Percentiles rank a stretch among this genome's conserved stretches.
phyloP scores from a whole-genome alignment of 768 basidiomycete species.

The Lactifluus hygrophoroides region DNA sequence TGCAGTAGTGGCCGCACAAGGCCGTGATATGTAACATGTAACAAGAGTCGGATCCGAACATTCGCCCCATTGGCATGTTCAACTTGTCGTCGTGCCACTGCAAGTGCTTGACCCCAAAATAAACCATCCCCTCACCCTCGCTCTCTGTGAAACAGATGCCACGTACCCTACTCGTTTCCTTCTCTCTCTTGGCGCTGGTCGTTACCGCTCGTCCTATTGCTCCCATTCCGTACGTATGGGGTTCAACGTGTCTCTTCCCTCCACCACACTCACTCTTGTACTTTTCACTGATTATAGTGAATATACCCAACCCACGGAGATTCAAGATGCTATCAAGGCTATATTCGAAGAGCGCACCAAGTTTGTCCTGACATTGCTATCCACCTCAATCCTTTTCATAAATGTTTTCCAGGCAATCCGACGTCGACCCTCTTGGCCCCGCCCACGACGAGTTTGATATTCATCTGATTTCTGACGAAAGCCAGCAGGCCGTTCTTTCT shows the following conservation, averaged over 20 bases:
- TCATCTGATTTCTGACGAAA: slow-evolving; percentile 26
- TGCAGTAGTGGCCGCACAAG: not conserved
- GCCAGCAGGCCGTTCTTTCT: slow-evolving; percentile 27
- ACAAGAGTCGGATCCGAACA: not conserved
- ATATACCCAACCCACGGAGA: slow-evolving; percentile 16
- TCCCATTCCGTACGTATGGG: slow-evolving; percentile 21
- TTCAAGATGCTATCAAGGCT: slow-evolving; percentile 30
- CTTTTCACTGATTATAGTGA: not conserved
- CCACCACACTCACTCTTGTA: not conserved
- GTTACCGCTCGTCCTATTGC: slow-evolving; percentile 35
- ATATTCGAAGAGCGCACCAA: slow-evolving; percentile 31
- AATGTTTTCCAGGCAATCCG: slow-evolving; percentile 18
- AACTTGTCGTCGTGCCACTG: not conserved
- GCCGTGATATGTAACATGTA: not conserved
- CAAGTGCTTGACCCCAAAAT: not conserved
- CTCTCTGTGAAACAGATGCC: slow-evolving; percentile 26
- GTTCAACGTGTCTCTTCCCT: slow-evolving; percentile 24
- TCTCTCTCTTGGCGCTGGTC: slow-evolving; percentile 37
- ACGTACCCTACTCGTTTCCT: slow-evolving; percentile 31
- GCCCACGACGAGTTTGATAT: slow-evolving; percentile 27
- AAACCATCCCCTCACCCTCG: not conserved
- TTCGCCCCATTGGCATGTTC: not conserved
- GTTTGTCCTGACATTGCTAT: slow-evolving; percentile 23
- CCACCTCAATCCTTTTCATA: slow-evolving; percentile 1
- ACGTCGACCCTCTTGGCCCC: slow-evolving; percentile 13